Evolutionary conservation across 495 filamentous ascomycete species (phyloP).

Genomic region (Hypoxylon perforatum): DNA sequence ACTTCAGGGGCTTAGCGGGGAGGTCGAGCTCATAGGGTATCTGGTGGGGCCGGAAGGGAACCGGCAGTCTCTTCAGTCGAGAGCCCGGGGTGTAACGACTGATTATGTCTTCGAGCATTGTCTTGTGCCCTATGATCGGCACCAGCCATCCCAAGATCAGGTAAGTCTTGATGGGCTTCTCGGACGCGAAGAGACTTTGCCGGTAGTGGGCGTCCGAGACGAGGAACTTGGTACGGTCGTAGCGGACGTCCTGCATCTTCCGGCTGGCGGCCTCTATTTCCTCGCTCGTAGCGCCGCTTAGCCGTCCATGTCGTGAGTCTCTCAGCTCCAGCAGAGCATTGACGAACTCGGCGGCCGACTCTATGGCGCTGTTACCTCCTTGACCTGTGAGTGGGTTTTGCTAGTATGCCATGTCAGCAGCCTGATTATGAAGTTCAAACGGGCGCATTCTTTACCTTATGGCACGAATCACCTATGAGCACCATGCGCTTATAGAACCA

Average conservation of each 20-base stretch:
- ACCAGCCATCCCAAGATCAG: neutral
- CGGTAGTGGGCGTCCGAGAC: conserved; percentile 3
- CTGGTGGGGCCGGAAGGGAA: neutral
- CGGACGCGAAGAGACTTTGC: conserved; percentile 4
- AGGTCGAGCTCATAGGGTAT: conserved; percentile 25
- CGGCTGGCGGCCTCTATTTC: conserved; percentile 16
- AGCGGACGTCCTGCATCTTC: conserved; percentile 14
- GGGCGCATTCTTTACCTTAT: conserved; percentile 46
- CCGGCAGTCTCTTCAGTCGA: neutral
- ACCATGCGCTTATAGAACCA: conserved; percentile 48
- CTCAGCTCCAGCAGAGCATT: conserved; percentile 31
- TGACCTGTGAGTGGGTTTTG: conserved; percentile 45
- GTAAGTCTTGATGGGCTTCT: neutral
- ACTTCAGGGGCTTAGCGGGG: conserved; percentile 18
- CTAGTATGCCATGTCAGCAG: conserved; percentile 28
- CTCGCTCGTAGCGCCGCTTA: conserved; percentile 1
- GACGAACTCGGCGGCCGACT: conserved; percentile 49
- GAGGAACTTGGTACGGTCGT: neutral
- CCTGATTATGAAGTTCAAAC: neutral
- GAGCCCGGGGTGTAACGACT: conserved; percentile 8
- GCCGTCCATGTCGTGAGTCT: neutral
- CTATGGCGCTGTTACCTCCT: conserved; percentile 55
- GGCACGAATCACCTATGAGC: conserved; percentile 51
- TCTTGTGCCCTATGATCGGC: conserved; percentile 7
- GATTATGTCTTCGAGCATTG: neutral